Base-by-base conservation (phyloP, 371 early-diverging fungal genomes). In the Rhizopus sp. region DNA sequence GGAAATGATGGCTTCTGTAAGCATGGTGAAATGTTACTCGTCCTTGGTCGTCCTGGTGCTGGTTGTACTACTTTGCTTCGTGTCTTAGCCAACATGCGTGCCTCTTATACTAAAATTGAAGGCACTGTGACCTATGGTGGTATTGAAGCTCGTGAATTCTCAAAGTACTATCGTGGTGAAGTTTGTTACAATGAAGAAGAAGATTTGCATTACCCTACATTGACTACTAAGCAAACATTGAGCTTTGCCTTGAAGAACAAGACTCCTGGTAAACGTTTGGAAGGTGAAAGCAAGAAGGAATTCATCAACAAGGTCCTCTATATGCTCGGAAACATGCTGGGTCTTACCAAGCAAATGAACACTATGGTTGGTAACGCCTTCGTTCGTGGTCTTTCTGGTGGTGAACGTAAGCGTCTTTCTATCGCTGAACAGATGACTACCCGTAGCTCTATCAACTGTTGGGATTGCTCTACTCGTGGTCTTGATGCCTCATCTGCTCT, bases 401-500 rank as follows among this genome's bases (percentile, higher is more conserved):
- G 92, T 62, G 91, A 82, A 74, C 76, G 85, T 64, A 91, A 92
- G 78, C 81, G 93, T 60, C 69, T 87, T 37, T 74, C 82, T 7
- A 88, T 91, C 50, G 91, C 87, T 30, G 84, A 84, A 65, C 91
- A 94, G 69, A 80, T 93, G 29, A 76, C 92, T 5, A 78, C 87
- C 17, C 72, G 72, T 48, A 82, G 88, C 23, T 70, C 79, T 15
- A 73, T 89, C 53, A 78, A 86, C 33, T 77, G 90, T 50, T 83
- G 89, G 78, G 91, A 92, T 61, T 89, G 88, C 46, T 85, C 88
- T 39, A 88, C 88, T 10, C 83, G 82, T 55, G 92, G 93, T 41
- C 64, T 94, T 12, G 95, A 94, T 72, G 78, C 89, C 13, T 85
- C 89, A 47, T 89, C 88, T 29, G 91, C 93, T 41, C 73, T 87